Evolutionary conservation across 305 asterid species (phyloP).

Genomic region (Fraxinus latifolia): DNA sequence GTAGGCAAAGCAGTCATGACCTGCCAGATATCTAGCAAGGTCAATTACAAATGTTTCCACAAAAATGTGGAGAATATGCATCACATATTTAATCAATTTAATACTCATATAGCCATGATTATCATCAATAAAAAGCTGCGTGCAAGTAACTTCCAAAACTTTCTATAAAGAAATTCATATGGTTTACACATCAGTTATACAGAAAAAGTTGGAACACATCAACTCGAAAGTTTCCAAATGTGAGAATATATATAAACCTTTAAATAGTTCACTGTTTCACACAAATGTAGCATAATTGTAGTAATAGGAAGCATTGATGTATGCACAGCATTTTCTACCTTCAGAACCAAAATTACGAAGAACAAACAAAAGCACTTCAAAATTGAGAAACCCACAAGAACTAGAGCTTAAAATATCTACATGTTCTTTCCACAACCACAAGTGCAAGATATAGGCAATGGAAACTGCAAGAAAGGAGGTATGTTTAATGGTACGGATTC

Average conservation of each 20-base stretch:
- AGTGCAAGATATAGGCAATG: conserved; percentile 1
- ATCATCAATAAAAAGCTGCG: not conserved
- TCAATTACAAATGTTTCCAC: conserved; percentile 25
- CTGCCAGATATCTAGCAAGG: conserved; percentile 38
- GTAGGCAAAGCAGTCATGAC: conserved; percentile 83
- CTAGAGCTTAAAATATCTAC: not conserved
- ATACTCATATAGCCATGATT: conserved; percentile 2
- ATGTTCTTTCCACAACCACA: conserved; percentile 1
- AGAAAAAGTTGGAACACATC: not conserved
- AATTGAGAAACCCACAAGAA: conserved; percentile 5
- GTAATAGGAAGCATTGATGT: not conserved
- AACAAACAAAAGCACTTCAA: not conserved
- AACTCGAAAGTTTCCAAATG: not conserved
- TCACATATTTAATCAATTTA: not conserved
- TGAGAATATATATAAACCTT: not conserved
- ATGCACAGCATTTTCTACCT: not conserved
- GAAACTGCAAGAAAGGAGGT: not conserved
- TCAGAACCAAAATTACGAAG: not conserved
- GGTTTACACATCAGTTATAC: not conserved
- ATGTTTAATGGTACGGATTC: not conserved
- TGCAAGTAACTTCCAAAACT: not conserved
- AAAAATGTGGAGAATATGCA: conserved; percentile 9
- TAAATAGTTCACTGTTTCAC: not conserved
- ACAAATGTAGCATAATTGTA: not conserved
- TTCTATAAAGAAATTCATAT: not conserved